Base-by-base conservation (phyloP, 192 early-diverging fungal genomes). In the Piromyces sp. region DNA sequence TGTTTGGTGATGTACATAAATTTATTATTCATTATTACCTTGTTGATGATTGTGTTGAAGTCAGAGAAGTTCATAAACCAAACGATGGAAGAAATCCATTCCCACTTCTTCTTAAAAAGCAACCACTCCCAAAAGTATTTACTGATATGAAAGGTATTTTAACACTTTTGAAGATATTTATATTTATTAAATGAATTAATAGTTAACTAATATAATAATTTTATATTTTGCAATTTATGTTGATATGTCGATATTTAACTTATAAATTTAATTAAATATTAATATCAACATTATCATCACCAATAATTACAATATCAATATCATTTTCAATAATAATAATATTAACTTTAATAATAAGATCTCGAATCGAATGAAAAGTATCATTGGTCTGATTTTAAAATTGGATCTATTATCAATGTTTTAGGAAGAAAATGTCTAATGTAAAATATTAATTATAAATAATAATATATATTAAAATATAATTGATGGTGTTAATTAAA, bases 1-100 rank as follows among this genome's bases (percentile, higher is more conserved):
- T 90, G 89, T 91, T 90, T 87, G 88, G 88, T 28, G 91, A 92
- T 82, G 33, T 91, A 31, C 81, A 90, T 30, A 90, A 92, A 68
- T 92, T 92, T 89, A 89, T 92, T 31, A 78, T 92, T 26, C 91
- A 92, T 81, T 92, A 92, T 82, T 90, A 91, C 82, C 83, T 92
- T 7, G 91, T 92, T 42, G 91, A 92, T 84, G 91, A 92, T 80
- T 88, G 88, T 40, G 87, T 92, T 30, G 91, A 92, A 83, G 90
- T 92, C 3, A 82, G 90, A 16, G 91, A 92, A 83, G 88, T 92
- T 11, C 86, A 87, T 79, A 89, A 89, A 80, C 88, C 88, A 6
- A 92, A 91, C 82, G 88, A 90, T 80, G 91, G 91, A 11, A 82
- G 90, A 31, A 89, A 90, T 79, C 89, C 89, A 58, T 91, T 89